Percentiles rank a stretch among this genome's conserved stretches.
phyloP scores from a whole-genome alignment of 805 yeast genomes.

The Candida saitoana region DNA sequence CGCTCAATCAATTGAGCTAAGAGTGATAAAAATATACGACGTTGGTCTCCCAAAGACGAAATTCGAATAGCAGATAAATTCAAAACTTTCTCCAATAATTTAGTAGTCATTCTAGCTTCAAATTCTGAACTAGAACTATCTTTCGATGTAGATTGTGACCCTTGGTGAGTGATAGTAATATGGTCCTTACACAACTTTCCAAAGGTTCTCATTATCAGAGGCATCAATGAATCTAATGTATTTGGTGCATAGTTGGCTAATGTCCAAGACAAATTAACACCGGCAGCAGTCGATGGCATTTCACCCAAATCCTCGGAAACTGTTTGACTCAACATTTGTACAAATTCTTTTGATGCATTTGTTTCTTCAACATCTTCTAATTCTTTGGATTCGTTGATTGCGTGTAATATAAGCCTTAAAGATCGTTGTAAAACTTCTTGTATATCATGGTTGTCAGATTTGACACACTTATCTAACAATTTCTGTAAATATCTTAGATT shows the following conservation, averaged over 20 bases:
- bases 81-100: conserved; percentile 68
- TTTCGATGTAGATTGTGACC: conserved; percentile 30
- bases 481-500: conserved; percentile 67
- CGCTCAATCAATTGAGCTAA: conserved; percentile 89
- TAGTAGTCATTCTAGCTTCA: conserved; percentile 78
- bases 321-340: conserved; percentile 57
- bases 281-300: conserved; percentile 79
- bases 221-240: conserved; percentile 69
- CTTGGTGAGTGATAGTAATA: conserved; percentile 56
- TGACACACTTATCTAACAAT: conserved; percentile 74
- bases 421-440: conserved; percentile 82
- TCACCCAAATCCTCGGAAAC: conserved; percentile 76
- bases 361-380: conserved; percentile 48
- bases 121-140: conserved; percentile 45
- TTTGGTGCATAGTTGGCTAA: conserved; percentile 71
- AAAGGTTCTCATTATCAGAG: conserved; percentile 77
- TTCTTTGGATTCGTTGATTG: conserved; percentile 47
- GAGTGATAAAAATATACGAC: conserved; percentile 80
- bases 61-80: conserved; percentile 78
- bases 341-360: conserved; percentile 60
- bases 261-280: conserved; percentile 79
- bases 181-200: conserved; percentile 89
- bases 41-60: conserved; percentile 85
- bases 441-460: conserved; percentile 78
- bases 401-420: conserved; percentile 60